Conservation (phyloP, 306 rosid genomes). For the Mimosa pudica region DNA sequence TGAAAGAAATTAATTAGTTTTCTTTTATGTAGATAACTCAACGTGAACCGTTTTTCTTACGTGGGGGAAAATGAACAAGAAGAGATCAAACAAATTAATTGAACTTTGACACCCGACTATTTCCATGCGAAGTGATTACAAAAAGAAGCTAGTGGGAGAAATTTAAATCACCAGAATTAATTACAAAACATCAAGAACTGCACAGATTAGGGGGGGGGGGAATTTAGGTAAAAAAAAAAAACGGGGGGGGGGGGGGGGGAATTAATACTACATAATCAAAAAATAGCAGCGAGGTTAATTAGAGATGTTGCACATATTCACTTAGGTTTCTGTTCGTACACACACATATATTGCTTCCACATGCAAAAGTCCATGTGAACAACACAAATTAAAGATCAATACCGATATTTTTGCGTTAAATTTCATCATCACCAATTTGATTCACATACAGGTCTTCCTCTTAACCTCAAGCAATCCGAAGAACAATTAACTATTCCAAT, state of each 20-base stretch:
- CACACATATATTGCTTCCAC: background rate
- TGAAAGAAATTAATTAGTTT: background rate
- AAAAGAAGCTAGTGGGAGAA: slow-evolving; percentile 11
- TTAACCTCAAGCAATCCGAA: background rate
- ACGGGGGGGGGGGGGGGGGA: too few species aligned
- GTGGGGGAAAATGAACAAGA: background rate
- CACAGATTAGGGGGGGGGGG: background rate
- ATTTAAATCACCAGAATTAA: background rate
- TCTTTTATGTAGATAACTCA: background rate
- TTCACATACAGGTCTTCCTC: background rate
- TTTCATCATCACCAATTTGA: background rate
- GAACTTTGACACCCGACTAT: background rate
- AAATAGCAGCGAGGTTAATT: slow-evolving; percentile 28
- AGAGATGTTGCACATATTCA: slow-evolving; percentile 21
- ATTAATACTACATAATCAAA: background rate
- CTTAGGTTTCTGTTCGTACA: slow-evolving; percentile 23
- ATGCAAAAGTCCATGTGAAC: slow-evolving; percentile 4
- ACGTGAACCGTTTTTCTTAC: background rate
- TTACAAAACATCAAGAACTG: slow-evolving; percentile 14
- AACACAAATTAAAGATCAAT: background rate
- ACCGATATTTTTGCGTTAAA: background rate
- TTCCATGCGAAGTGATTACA: background rate
- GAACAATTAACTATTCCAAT: background rate
- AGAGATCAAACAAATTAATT: background rate
- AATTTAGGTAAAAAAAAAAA: too few species aligned